These are phyloP conservation scores for Choiromyces venosus DNA, from an alignment of 495 filamentous ascomycete genomes.

Conservation along the genomic window DNA sequence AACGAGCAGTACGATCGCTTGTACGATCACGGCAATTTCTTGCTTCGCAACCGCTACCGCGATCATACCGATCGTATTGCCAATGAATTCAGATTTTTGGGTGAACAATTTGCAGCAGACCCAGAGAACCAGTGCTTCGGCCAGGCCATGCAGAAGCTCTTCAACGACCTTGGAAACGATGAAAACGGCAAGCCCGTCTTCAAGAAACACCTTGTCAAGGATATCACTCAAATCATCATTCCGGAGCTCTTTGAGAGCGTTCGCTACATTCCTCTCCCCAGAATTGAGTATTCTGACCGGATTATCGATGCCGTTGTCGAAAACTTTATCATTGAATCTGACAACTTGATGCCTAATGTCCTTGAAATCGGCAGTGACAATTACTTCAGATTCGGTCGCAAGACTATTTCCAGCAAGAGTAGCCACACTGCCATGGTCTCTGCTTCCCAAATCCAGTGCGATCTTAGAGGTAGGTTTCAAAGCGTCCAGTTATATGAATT, in stretches of 20 bases:
- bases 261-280: slow-evolving; percentile 86
- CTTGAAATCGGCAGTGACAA: slow-evolving; percentile 88
- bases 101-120: slow-evolving; percentile 82
- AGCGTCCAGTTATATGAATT: slow-evolving; percentile 37
- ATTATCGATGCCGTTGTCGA: slow-evolving; percentile 84
- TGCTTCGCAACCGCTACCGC: slow-evolving; percentile 83
- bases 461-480: slow-evolving; percentile 49
- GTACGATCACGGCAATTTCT: slow-evolving; percentile 79
- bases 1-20: slow-evolving; percentile 76
- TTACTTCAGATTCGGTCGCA: slow-evolving; percentile 92
- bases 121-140: slow-evolving; percentile 76
- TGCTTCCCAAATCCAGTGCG: slow-evolving; percentile 84
- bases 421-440: slow-evolving; percentile 78
- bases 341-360: slow-evolving; percentile 95
- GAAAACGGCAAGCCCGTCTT: slow-evolving; percentile 77
- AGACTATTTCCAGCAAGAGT: slow-evolving; percentile 70
- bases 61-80: slow-evolving; percentile 79
- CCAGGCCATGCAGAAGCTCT: slow-evolving; percentile 71
- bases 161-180: slow-evolving; percentile 78
- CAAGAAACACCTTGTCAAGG: slow-evolving; percentile 87
- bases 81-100: slow-evolving; percentile 85
- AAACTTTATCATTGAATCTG: slow-evolving; percentile 90
- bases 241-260: slow-evolving; percentile 79
- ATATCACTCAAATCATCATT: slow-evolving; percentile 78
- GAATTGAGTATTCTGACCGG: slow-evolving; percentile 86